Base-by-base conservation (phyloP, 2,329 filamentous ascomycete species). In the Aspergillus hortae region DNA sequence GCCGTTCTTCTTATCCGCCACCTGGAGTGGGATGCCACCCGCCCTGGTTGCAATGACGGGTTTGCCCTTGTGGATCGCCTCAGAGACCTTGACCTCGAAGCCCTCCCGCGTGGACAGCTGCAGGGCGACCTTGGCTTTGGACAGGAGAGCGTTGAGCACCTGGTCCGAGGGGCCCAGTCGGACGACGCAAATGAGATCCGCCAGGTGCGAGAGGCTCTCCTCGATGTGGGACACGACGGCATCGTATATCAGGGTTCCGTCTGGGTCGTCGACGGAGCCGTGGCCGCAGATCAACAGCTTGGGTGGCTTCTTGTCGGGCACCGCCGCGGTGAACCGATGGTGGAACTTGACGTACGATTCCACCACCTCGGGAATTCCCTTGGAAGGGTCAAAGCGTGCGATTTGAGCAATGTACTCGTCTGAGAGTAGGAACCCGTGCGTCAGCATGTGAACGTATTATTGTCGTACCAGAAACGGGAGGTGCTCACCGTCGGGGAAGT, bases 31-130 rank as follows among this genome's bases (percentile, higher is more conserved):
- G 48, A 94, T 92, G 10, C 89, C 89, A n/a, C 89, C 89, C 1
- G 86, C 85, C 17, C 78, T 77, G 1, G 87, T 89, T 3, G 86
- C 88, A 56, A 94, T 90, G 61, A 91, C 81, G 1, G 89, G 89
- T 2, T 87, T 83, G 12, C 89, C 89, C 42, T 90, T 89, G 65
- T 92, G 89, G 19, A 92, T 77, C 1, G 88, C 89, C 70, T 94
- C 90, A 0, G 87, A 90, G 4, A 94, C 88, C 71, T 94, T 94
- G 61, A 94, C 86, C 70, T 94, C 89, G 61, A 94, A 94, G 0
- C 89, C 89, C 66, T 94, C 89, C 33, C 88, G 82, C 0, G 86
- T 91, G 2, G 88, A 92, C 5, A 94, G 82, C 69, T 94, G 89
- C 6, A 94, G 79, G 0, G 86, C 86, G 6, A 91, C 82, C 51